These are phyloP conservation scores for Beta lomatogona DNA, from an alignment of 179 eudicot species.

Conservation along the genomic window DNA sequence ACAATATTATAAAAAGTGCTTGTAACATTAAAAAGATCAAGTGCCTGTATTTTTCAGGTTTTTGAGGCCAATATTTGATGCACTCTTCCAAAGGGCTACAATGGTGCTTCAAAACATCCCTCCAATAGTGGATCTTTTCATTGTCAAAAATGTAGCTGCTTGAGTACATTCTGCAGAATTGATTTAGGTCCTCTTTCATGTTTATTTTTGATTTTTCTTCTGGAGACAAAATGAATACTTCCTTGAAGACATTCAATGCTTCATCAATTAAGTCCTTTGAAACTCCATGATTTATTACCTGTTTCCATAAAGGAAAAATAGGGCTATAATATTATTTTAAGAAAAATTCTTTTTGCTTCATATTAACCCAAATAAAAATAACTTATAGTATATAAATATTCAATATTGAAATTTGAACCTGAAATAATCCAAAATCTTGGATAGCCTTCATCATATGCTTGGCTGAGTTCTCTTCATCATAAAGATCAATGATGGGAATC, in stretches of 20 bases:
- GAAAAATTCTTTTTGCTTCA: no score
- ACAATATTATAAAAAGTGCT: no score
- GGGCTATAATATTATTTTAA: not conserved
- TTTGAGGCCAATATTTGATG: conserved; percentile 43
- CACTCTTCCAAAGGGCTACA: conserved; percentile 41
- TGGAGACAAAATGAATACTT: conserved; percentile 12
- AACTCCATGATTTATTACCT: conserved; percentile 29
- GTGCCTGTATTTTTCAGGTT: conserved; percentile 41
- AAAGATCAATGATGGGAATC: conserved; percentile 47
- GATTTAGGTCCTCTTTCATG: not conserved
- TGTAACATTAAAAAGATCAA: no score
- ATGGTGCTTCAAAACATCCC: conserved; percentile 35
- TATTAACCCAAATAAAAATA: no score
- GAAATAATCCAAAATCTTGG: conserved; percentile 61
- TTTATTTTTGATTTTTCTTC: conserved; percentile 26
- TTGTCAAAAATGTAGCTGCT: conserved; percentile 28
- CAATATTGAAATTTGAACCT: conserved; percentile 33
- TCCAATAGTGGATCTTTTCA: conserved; percentile 40
- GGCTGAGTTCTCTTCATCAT: conserved; percentile 21
- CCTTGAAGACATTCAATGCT: conserved; percentile 8
- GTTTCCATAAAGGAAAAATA: not conserved
- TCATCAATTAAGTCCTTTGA: not conserved
- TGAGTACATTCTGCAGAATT: conserved; percentile 28
- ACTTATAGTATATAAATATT: not conserved
- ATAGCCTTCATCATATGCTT: conserved; percentile 48